phyloP scores from a whole-genome alignment of 139 green algal genomes.

The Coelastrella sp. region DNA sequence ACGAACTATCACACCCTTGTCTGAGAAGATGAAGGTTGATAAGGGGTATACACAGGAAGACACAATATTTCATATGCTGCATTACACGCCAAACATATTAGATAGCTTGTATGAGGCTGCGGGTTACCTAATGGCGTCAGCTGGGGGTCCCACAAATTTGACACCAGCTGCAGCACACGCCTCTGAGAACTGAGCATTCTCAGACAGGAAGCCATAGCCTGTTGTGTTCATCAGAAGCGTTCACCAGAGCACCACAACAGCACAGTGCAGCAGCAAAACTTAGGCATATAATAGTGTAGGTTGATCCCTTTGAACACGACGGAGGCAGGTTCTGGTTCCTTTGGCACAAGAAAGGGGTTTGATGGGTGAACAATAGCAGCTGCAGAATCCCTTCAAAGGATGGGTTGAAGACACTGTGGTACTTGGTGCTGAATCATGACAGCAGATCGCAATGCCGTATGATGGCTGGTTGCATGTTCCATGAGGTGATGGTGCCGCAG shows the following conservation, averaged over 20 bases:
- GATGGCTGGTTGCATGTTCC: too few relatives aligned
- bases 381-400: too few relatives aligned
- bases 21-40: neutral
- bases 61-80: neutral
- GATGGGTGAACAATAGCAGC: too few relatives aligned
- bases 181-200: conserved; percentile 81
- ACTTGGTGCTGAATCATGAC: too few relatives aligned
- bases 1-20: neutral
- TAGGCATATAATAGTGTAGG: too few relatives aligned
- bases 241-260: too few relatives aligned
- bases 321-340: too few relatives aligned
- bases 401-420: too few relatives aligned
- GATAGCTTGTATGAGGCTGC: neutral
- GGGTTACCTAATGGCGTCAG: conserved; percentile 66
- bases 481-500: too few relatives aligned
- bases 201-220: conserved; percentile 89
- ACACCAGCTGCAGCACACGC: conserved; percentile 68
- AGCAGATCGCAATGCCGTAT: too few relatives aligned
- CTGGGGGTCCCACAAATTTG: conserved; percentile 81
- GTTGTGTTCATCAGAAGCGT: conserved; percentile 4
- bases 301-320: too few relatives aligned
- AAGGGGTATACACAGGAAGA: neutral
- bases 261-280: neutral
- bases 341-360: too few relatives aligned
- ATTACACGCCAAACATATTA: neutral